Evolutionary conservation across 495 filamentous ascomycete genomes (phyloP).

Genomic region (Penicillium chermesinum): DNA sequence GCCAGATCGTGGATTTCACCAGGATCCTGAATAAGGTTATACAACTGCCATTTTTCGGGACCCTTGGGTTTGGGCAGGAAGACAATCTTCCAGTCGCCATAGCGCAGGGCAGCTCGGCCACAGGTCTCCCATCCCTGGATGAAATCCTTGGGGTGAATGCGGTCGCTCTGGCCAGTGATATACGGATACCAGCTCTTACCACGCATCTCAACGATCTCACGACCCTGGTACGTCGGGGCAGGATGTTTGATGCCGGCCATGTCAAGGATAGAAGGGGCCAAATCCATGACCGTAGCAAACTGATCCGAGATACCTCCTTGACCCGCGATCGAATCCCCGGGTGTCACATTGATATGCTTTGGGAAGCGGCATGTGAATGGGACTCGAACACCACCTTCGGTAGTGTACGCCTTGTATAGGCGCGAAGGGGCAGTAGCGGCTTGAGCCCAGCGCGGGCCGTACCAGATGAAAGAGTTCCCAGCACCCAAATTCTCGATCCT

Average conservation of each 20-base stretch:
- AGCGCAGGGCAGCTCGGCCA: conserved; percentile 40
- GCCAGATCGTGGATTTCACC: conserved; percentile 57
- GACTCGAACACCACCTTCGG: conserved; percentile 56
- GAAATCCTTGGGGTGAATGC: conserved; percentile 46
- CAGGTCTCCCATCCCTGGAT: conserved; percentile 47
- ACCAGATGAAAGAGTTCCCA: conserved; percentile 60
- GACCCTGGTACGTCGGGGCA: conserved; percentile 50
- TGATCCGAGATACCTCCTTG: conserved; percentile 44
- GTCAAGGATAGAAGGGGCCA: conserved; percentile 55
- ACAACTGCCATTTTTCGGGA: conserved; percentile 45
- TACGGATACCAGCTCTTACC: conserved; percentile 47
- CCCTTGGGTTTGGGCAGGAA: conserved; percentile 48
- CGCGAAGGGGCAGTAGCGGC: conserved; percentile 60
- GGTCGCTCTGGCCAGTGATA: conserved; percentile 24
- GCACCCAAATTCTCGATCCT: conserved; percentile 56
- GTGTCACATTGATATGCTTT: conserved; percentile 19
- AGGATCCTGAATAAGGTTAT: conserved; percentile 38
- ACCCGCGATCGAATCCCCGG: conserved; percentile 16
- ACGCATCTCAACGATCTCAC: conserved; percentile 55
- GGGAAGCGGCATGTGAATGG: conserved; percentile 53
- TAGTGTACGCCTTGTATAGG: conserved; percentile 58
- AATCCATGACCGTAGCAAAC: conserved; percentile 62
- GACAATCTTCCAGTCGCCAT: conserved; percentile 46
- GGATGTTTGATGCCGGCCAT: conserved; percentile 58
- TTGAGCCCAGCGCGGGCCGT: conserved; percentile 59